Conservation (phyloP, 768 basidiomycete genomes). For the Rickenella mellea region DNA sequence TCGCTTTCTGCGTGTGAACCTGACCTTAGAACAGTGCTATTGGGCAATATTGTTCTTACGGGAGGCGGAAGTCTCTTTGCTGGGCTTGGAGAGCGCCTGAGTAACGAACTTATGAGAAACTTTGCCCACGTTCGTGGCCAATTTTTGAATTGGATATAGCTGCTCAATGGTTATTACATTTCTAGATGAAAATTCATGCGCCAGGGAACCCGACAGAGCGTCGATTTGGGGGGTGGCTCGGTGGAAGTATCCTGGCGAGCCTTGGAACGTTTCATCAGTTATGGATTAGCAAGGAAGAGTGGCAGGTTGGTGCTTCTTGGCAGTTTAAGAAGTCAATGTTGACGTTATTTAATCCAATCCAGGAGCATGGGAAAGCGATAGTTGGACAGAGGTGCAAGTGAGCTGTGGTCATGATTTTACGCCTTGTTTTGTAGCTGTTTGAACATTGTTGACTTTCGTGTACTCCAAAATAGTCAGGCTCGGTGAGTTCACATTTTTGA, state of each 20-base stretch:
- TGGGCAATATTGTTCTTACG: slow-evolving; percentile 92
- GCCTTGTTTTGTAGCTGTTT: no score
- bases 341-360: neutral
- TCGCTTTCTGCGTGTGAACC: slow-evolving; percentile 82
- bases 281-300: slow-evolving; percentile 92
- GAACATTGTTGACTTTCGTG: no score
- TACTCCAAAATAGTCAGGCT: no score
- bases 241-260: slow-evolving; percentile 89
- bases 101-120: slow-evolving; percentile 61
- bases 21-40: slow-evolving; percentile 81
- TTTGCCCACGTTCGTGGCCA: slow-evolving; percentile 56
- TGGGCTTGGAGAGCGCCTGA: slow-evolving; percentile 79
- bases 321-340: no score
- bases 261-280: slow-evolving; percentile 96
- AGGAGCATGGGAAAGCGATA: slow-evolving; percentile 80
- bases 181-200: slow-evolving; percentile 83
- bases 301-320: slow-evolving; percentile 83
- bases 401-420: no score
- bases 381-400: slow-evolving; percentile 83
- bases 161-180: neutral
- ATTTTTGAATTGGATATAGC: neutral
- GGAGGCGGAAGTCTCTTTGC: slow-evolving; percentile 85
- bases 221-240: slow-evolving; percentile 89
- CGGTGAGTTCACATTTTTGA: no score
- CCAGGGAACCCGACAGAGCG: slow-evolving; percentile 87